Evolutionary conservation across 2,329 filamentous ascomycete genomes (phyloP), one percentile per base, ranked within the genome.

Genomic region (Mariannaea sp.): DNA sequence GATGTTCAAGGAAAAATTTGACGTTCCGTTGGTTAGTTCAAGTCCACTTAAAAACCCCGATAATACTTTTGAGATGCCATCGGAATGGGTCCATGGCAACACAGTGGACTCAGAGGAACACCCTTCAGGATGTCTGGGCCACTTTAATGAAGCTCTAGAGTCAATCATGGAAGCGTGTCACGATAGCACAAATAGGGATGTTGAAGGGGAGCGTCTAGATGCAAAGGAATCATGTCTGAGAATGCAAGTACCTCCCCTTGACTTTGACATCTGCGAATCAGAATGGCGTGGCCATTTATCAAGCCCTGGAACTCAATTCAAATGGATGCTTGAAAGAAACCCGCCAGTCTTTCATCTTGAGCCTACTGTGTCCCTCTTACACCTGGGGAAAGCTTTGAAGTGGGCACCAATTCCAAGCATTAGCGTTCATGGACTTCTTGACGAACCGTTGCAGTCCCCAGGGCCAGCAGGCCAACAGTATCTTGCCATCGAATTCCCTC

Each of bases 131-230:
- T 27, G 53, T 2, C 41, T 52, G 5, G 41, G 32, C 0, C 51
- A 56, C 26, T 68, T 70, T 33, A 60, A 69, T 7, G 62, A 68
- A 4, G 56, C 59, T 3, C 59, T 72, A 26, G 47, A 54, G 13
- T 24, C 49, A 1, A 35, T 70, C 5, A 27, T 71, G 5, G 33
- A 63, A 9, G 46, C 51, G 2, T 56, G 57, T 17, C 50, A 55
- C 12, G 26, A 39, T 7, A 49, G 51, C 12, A 40, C 46, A 8
- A 49, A 56, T 16, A 45, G n/a, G 5, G 41, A 52, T 13, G 35
- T 63, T 5, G 66, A 68, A 29, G 63, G 69, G 49, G 72, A 75
- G 33, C 57, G 58, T 10, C 39, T 71, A 1, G 56, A 69, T 17
- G 52, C 61, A 16, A 38, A 53, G 5, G 61, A 69, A 13, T 60